Evolutionary conservation across 2,329 filamentous ascomycete species (phyloP), one percentile per base, ranked within the genome.

Genomic region (Botrytis pseudocinerea): DNA sequence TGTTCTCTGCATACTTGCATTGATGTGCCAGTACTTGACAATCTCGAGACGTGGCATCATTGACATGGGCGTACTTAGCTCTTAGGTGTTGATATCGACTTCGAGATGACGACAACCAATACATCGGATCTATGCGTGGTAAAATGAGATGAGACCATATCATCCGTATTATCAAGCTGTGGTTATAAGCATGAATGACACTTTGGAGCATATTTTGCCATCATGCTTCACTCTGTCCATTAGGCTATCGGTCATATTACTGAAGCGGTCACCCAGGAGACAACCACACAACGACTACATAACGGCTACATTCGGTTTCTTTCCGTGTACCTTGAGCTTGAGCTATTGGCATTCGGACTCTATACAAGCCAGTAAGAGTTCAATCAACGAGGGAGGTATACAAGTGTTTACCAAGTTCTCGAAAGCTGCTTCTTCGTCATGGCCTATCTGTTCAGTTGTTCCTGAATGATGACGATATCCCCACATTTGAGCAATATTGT

Each of bases 391-490:
- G 12, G n/a, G 22, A 69, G 9, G 12, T 42, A 42, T 42, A 32
- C 46, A 42, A 57, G 48, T 57, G 48, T 32, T 22, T 59, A 42
- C 38, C 38, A 54, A 57, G 25, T 8, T 22, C 46, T 68, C 35
- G 22, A 14, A 68, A 57, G 25, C 38, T 32, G 20, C 48, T 18
- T 14, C 51, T 28, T 40, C 32, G 40, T 57, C 48, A 42, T 69
- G 65, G 57, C 57, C 35, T 42, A 69, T 69, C 48, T 69, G 35
- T 57, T 57, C 65, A 69, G n/a, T 57, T 42, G 38, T 51, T 32
- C 38, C 65, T 59, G 54, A 9, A 68, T 42, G 65, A 68, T 20
- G 65, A n/a, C 65, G 65, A 42, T 42, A 57, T 42, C 64, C 64
- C 64, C 65, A 57, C 35, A 68, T 32, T 57, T 12, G 42, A 68